Evolutionary conservation across 352 stramenopile species (phyloP), one percentile per base, ranked within the genome.

Genomic region (Pythium plurisporium): DNA sequence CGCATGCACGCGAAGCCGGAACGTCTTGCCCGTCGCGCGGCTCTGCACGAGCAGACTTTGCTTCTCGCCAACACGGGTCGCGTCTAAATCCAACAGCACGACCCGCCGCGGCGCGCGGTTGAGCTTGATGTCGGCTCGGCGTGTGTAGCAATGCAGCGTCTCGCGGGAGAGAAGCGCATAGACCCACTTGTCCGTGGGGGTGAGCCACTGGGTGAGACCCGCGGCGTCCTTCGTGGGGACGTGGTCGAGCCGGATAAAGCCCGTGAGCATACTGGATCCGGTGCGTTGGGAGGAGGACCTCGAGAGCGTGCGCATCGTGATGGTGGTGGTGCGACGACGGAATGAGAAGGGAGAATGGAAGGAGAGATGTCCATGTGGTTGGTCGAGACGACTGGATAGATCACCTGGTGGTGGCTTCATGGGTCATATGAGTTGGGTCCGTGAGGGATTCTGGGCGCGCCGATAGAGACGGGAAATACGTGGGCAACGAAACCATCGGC

Each of bases 131-230:
- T 62, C 52, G 17, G 33, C 20, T 25, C 31, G 53, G n/a, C 41
- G 31, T 10, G 46, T 22, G 33, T 52, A 62, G 46, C 60, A 67
- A 1, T 37, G 38, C 29, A 67, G 41, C 17, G 37, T 36, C 11
- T 23, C 53, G 20, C 40, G 22, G 9, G 58, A 38, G 15, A 67
- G 37, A 23, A 62, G 45, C 4, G 20, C 51, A 33, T 59, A 55
- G 38, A 62, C 33, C 49, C 59, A 72, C 23, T 58, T 56, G n/a
- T 55, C n/a, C n/a, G n/a, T n/a, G n/a, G n/a, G n/a, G n/a, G n/a
- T n/a, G n/a, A n/a, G n/a, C n/a, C n/a, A n/a, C n/a, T n/a, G n/a
- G n/a, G n/a, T n/a, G n/a, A n/a, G n/a, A n/a, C 14, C 15, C 20
- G 45, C 55, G 22, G 17, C 11, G 38, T 19, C 38, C 38, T 44